Percentiles rank a stretch among this genome's conserved stretches.
Conservation (phyloP, 75 land plant species). For the Pinus albicaulis region DNA sequence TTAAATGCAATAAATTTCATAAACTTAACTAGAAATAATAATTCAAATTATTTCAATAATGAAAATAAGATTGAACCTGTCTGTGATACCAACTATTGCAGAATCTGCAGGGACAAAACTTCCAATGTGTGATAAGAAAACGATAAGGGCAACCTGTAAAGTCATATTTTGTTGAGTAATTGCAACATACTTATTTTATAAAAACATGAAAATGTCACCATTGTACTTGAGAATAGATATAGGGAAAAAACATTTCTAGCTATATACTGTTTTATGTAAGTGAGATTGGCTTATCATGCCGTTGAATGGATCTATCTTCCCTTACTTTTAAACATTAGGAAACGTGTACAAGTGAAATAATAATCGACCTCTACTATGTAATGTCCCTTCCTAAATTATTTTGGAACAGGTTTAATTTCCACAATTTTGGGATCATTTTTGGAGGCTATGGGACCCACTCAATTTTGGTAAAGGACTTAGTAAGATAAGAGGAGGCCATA, state of each 20-base stretch:
- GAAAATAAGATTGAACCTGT: conserved; percentile 55
- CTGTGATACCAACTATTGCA: conserved; percentile 84
- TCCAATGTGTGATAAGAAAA: conserved; percentile 94
- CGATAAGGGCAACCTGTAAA: conserved; percentile 87
- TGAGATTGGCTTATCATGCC: too few relatives aligned
- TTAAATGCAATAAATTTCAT: not conserved
- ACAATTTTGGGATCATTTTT: too few relatives aligned
- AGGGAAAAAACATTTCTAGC: not conserved
- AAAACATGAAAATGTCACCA: not conserved
- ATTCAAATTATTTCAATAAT: not conserved
- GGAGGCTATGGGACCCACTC: too few relatives aligned
- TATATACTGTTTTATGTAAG: not conserved
- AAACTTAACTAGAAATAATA: not conserved
- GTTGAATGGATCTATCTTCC: too few relatives aligned
- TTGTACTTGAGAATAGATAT: not conserved
- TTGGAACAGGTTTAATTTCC: too few relatives aligned
- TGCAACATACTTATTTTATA: not conserved
- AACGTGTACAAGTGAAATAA: too few relatives aligned
- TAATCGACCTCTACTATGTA: too few relatives aligned
- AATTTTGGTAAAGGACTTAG: too few relatives aligned
- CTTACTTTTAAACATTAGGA: too few relatives aligned
- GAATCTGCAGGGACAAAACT: conserved; percentile 97
- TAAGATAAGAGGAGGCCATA: too few relatives aligned
- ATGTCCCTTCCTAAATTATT: too few relatives aligned
- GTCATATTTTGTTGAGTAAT: not conserved